phyloP scores from a whole-genome alignment of 2,329 filamentous ascomycete genomes.

The Sporothrix pallida region DNA sequence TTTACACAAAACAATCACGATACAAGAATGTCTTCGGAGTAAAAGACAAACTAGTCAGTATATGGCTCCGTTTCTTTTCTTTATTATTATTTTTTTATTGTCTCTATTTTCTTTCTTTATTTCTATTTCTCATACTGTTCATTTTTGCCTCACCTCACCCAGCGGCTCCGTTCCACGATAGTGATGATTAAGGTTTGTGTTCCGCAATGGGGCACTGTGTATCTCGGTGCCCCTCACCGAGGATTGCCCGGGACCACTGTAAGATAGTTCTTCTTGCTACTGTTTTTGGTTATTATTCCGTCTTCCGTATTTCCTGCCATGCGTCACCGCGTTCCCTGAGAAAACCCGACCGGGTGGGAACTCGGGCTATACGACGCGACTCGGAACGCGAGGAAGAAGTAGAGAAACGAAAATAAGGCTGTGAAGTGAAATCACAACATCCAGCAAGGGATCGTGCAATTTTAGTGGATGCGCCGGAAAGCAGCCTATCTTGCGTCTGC shows the following conservation, averaged over 20 bases:
- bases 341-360: conserved; percentile 1
- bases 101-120: neutral
- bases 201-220: neutral
- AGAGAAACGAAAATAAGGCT: neutral
- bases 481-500: neutral
- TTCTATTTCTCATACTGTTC: neutral
- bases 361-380: neutral
- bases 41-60: neutral
- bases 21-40: neutral
- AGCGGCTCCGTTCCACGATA: neutral
- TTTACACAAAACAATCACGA: neutral
- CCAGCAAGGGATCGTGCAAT: conserved; percentile 3
- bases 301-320: neutral
- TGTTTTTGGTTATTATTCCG: neutral
- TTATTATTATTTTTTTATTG: neutral
- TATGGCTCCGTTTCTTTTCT: neutral
- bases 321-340: neutral
- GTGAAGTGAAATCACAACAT: neutral
- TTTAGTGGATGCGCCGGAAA: conserved; percentile 3
- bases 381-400: neutral
- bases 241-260: neutral
- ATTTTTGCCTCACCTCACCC: neutral
- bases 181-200: neutral
- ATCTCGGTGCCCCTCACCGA: conserved; percentile 17
- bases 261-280: neutral